These are phyloP conservation scores for Capronia epimyces DNA, from an alignment of 2,329 filamentous ascomycete genomes.

Conservation along the genomic window DNA sequence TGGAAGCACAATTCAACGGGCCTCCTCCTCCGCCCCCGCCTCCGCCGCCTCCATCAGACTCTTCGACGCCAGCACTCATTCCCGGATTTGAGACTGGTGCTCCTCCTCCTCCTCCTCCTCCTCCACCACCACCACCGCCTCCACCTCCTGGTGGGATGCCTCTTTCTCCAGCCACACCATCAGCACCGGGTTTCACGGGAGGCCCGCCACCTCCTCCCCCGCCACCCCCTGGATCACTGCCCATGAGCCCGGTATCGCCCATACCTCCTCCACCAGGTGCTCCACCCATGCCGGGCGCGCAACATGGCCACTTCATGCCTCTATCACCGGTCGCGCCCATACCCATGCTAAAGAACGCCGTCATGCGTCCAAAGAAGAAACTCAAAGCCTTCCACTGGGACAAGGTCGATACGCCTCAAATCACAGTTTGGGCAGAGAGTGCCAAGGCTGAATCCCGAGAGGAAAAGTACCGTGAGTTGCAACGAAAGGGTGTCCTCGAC, in stretches of 20 bases:
- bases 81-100: constrained; percentile 41
- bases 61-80: constrained; percentile 27
- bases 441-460: constrained; percentile 85
- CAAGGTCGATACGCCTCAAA: constrained; percentile 87
- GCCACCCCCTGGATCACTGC: constrained; percentile 40
- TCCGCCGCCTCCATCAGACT: constrained; percentile 32
- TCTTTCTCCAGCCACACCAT: constrained; percentile 45
- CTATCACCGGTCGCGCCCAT: constrained; percentile 54
- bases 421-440: constrained; percentile 89
- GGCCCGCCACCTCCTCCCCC: constrained; percentile 41
- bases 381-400: constrained; percentile 99
- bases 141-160: constrained; percentile 40
- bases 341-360: constrained; percentile 64
- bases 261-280: constrained; percentile 58
- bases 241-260: constrained; percentile 35
- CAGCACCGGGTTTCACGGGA: constrained; percentile 40
- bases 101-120: constrained; percentile 36
- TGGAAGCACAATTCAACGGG: constrained; percentile 47
- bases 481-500: constrained; percentile 89
- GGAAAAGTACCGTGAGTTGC: constrained; percentile 90
- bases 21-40: constrained; percentile 41
- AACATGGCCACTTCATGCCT: constrained; percentile 67
- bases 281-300: constrained; percentile 55
- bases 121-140: constrained; percentile 46
- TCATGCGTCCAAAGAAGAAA: constrained; percentile 94